Base-by-base conservation (phyloP, 129 eudicot genomes). In the Gnaphalium uliginosum region DNA sequence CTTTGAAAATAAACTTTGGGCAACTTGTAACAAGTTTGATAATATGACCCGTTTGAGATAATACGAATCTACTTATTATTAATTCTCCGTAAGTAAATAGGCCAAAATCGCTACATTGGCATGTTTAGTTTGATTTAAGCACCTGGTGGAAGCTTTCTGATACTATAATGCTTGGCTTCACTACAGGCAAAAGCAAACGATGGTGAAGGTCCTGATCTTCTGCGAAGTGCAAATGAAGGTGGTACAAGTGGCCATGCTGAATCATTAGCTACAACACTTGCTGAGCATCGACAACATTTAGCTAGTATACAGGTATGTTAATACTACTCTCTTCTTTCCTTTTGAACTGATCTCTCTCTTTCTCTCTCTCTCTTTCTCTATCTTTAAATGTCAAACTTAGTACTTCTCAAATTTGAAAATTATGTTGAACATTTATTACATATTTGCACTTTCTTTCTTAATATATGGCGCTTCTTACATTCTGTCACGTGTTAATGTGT, bases 151-250 rank as follows among this genome's bases (percentile, higher is more conserved):
- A 62, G 15, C 25, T 18, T 37, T 2, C 4, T 63, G 57, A 27
- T 66, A 15, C 22, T 77, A 59, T 48, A 70, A 71, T 2, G 9
- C 8, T 65, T 79, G 33, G 5, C 29, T 69, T 59, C 9, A 10
- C 81, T 76, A 69, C 72, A 95, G 99, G 90, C 96, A 84, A 95
- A 95, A 74, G 89, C 96, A 75, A 95, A 95, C 87, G 94, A 89
- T 77, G 99, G 97, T 63, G 96, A 95, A 85, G 99, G 99, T 69
- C 99, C 99, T 23, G 97, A 95, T 82, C 96, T 95, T 75, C 85
- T 95, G 2, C 78, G 96, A 74, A 86, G 89, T 78, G 80, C 81
- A 70, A 87, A 87, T 75, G 90, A 87, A 66, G 96, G 92, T 79
- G 87, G 86, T 76, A 82, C 93, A 24, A 91, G 83, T 83, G 90